These are phyloP conservation scores for Cryptococcus amylolentus DNA, from an alignment of 1,284 basidiomycete species.

Conservation along the genomic window DNA sequence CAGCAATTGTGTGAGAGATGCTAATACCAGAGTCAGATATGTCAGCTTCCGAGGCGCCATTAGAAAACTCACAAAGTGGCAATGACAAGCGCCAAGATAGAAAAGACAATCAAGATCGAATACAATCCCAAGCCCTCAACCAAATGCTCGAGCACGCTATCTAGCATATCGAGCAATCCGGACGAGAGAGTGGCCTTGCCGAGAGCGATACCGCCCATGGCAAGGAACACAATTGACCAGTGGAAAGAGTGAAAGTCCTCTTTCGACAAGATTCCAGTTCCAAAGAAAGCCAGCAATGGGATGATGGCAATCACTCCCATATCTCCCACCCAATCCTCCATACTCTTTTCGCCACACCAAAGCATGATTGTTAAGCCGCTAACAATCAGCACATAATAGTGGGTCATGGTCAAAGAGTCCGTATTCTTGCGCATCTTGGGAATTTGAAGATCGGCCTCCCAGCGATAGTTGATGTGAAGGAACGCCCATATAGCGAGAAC, in stretches of 20 bases:
- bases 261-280: conserved; percentile 91
- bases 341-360: conserved; percentile 84
- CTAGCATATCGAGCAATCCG: conserved; percentile 77
- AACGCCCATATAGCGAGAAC: conserved; percentile 88
- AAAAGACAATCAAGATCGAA: conserved; percentile 78
- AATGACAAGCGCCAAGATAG: conserved; percentile 78
- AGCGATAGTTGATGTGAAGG: conserved; percentile 77
- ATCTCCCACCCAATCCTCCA: conserved; percentile 80
- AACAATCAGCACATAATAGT: conserved; percentile 86
- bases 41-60: background rate
- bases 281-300: conserved; percentile 91
- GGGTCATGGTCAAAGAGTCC: conserved; percentile 75
- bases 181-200: conserved; percentile 91
- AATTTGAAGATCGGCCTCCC: conserved; percentile 79
- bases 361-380: conserved; percentile 82
- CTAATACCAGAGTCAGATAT: conserved; percentile 5
- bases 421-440: conserved; percentile 73
- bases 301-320: conserved; percentile 97
- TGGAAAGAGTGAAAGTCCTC: conserved; percentile 93
- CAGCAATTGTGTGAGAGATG: conserved; percentile 95
- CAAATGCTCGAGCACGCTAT: conserved; percentile 63
- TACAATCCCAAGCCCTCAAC: conserved; percentile 73
- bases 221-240: conserved; percentile 88
- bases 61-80: conserved; percentile 46
- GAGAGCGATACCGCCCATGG: conserved; percentile 98